phyloP scores from a whole-genome alignment of 2,329 filamentous ascomycete species.

The Verticillium tricorpus region DNA sequence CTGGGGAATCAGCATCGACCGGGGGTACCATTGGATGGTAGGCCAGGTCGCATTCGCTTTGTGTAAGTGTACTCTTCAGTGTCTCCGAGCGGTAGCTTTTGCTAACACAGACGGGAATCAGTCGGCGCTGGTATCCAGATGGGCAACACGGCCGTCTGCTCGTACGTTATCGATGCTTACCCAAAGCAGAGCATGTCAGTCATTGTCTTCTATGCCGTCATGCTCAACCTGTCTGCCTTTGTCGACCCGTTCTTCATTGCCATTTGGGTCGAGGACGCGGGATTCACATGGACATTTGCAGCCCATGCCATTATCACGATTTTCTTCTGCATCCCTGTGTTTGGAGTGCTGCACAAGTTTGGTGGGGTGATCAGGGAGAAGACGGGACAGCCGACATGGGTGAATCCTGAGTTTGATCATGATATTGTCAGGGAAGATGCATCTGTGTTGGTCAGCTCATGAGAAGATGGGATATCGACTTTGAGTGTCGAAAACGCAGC shows the following conservation, averaged over 20 bases:
- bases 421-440: conserved; percentile 1
- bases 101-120: conserved; percentile 15
- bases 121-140: conserved; percentile 52
- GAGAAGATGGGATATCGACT: background rate
- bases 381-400: conserved; percentile 34
- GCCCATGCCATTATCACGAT: conserved; percentile 41
- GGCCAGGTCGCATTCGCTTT: conserved; percentile 52
- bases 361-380: conserved; percentile 30
- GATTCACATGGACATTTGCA: conserved; percentile 48
- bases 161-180: conserved; percentile 52
- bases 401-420: conserved; percentile 36
- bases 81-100: background rate
- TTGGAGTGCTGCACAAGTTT: conserved; percentile 33
- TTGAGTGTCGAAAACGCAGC: background rate
- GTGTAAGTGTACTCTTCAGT: conserved; percentile 29
- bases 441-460: background rate
- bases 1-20: conserved; percentile 52
- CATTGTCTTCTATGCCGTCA: conserved; percentile 49
- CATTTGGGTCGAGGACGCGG: conserved; percentile 37
- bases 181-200: conserved; percentile 49
- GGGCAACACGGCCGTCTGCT: conserved; percentile 47
- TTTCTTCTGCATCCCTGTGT: conserved; percentile 30
- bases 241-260: conserved; percentile 43
- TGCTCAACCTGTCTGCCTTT: conserved; percentile 47
- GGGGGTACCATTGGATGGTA: conserved; percentile 50